Evolutionary conservation across 306 rosid species (phyloP), one percentile per base, ranked within the genome.

Genomic region (Echinosophora koreensis): DNA sequence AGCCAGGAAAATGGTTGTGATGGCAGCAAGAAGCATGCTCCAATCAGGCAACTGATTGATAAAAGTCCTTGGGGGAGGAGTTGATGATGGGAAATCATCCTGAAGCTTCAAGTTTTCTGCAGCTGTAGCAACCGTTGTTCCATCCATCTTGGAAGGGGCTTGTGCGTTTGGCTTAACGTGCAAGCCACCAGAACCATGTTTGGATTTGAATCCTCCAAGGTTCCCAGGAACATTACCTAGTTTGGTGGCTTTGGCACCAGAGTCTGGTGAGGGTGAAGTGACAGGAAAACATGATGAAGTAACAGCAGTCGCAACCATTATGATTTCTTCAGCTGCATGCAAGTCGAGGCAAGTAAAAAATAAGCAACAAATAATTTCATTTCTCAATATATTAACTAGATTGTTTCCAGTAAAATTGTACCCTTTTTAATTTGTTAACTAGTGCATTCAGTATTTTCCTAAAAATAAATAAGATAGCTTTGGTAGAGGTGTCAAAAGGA

Each of bases 1-100:
- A 1, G 97, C 99, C 79, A 95, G 86, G 87, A 95, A 92, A 16
- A 85, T 82, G 0, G 97, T 95, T 5, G 99, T 95, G 77, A 95
- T 88, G 42, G 99, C 99, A 30, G 99, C 99, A 78, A 95, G 96
- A 28, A 95, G 97, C 97, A 92, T 90, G 78, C 99, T 95, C 99
- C 99, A 95, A 76, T 95, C 97, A 64, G 99, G 99, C 54, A 95
- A 78, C 76, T 88, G 95, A 72, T 95, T 92, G 68, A 95, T 95
- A 72, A 95, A 92, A 60, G 97, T 95, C 82, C 97, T 86, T 4
- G 92, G 88, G 3, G 92, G 83, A 69, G 70, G 6, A 1, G 88
- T 8, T 22, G 32, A 77, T 7, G 96, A 87, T 3, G 84, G 81
- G 52, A 81, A 79, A 67, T 80, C 94, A 73, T 83, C 82, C 35